Conservation (phyloP, 2,329 filamentous ascomycete species). For the Aspergillus bombycis region DNA sequence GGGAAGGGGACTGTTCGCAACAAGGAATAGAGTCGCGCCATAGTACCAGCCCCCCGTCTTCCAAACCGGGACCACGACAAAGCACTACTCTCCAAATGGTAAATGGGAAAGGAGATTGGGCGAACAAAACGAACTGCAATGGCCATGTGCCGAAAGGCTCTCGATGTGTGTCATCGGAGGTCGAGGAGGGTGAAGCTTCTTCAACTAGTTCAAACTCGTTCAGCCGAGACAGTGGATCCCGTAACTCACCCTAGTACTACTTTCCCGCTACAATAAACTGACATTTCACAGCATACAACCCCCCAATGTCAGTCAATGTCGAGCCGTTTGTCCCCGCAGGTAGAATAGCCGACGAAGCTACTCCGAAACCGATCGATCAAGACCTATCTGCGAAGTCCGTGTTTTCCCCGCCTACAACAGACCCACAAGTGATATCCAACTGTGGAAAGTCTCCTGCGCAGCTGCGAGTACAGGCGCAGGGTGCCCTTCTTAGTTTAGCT, state of each 20-base stretch:
- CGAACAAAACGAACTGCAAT: background rate
- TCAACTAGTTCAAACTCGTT: constrained; percentile 25
- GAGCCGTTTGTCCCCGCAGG: constrained; percentile 20
- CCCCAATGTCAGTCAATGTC: constrained; percentile 31
- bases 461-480: constrained; percentile 58
- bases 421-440: constrained; percentile 1
- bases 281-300: constrained; percentile 38
- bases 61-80: background rate
- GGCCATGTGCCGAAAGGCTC: background rate
- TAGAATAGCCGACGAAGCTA: constrained; percentile 13
- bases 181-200: constrained; percentile 33
- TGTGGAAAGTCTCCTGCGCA: constrained; percentile 36
- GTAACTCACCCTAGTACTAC: constrained; percentile 23
- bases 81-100: background rate
- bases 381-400: constrained; percentile 14
- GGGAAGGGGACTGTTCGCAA: constrained; percentile 48
- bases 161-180: constrained; percentile 15
- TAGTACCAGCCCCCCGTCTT: background rate
- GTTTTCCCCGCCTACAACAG: background rate
- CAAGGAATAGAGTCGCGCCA: background rate
- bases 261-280: constrained; percentile 18
- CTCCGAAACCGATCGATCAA: background rate
- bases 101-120: too few species aligned
- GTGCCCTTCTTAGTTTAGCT: constrained; percentile 66
- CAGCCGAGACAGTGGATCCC: constrained; percentile 36